Percentiles rank a stretch among this genome's conserved stretches.
These are phyloP conservation scores for Talaromyces sp. DNA, from an alignment of 2,329 filamentous ascomycete species.

Conservation along the genomic window DNA sequence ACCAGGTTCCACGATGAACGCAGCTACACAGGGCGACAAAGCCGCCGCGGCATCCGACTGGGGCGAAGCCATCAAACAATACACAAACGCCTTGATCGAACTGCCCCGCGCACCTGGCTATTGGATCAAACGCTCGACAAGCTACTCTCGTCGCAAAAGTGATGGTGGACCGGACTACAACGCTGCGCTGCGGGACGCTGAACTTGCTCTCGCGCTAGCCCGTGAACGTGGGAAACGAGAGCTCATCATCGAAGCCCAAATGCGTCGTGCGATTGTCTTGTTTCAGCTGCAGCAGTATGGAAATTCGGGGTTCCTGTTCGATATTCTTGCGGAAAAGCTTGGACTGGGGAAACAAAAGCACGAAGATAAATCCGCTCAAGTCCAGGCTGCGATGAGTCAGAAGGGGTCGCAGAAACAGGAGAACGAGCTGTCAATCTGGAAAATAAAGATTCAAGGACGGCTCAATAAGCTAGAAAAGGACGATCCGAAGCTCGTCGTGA, in stretches of 20 bases:
- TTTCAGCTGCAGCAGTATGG: constrained; percentile 65
- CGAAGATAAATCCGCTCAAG: constrained; percentile 20
- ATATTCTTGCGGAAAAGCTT: constrained; percentile 46
- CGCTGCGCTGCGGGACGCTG: constrained; percentile 62
- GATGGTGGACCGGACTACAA: constrained; percentile 36
- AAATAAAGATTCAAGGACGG: constrained; percentile 49
- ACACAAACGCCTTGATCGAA: constrained; percentile 59
- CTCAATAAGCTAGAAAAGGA: constrained; percentile 44
- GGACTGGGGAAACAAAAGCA: constrained; percentile 41
- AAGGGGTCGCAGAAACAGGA: constrained; percentile 18
- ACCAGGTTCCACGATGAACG: constrained; percentile 38
- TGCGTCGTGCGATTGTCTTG: constrained; percentile 69
- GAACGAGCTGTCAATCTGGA: constrained; percentile 51
- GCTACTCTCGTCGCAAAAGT: constrained; percentile 59
- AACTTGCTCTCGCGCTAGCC: constrained; percentile 58
- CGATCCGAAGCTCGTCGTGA: constrained; percentile 42
- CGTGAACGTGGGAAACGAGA: constrained; percentile 65
- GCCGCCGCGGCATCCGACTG: constrained; percentile 61
- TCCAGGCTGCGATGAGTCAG: constrained; percentile 18
- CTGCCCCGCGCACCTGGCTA: constrained; percentile 65
- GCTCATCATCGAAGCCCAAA: constrained; percentile 72
- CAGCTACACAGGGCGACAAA: constrained; percentile 51
- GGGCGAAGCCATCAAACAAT: constrained; percentile 60
- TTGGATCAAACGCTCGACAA: constrained; percentile 75
- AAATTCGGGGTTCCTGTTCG: constrained; percentile 67